Base-by-base conservation (phyloP, 169 alveolate species). In the Plasmodium reichenowi region DNA sequence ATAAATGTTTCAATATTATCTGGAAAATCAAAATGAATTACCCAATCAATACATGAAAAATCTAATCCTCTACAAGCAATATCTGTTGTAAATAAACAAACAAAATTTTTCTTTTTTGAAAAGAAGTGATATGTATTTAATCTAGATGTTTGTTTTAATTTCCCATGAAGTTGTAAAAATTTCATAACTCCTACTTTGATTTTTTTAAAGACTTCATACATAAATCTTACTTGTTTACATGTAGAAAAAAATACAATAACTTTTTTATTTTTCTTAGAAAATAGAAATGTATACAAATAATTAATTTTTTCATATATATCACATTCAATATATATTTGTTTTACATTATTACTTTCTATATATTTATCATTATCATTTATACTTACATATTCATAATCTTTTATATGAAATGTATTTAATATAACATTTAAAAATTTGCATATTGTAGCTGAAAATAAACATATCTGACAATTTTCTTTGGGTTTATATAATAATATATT, bases 61-160 rank as follows among this genome's bases (percentile, higher is more conserved):
- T 99, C 99, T 12, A 99, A 92, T 1, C 99, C 99, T 70, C 99
- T 94, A 48, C 99, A 97, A 2, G 99, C 99, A 8, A 99, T 99
- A 92, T 99, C 99, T 2, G 99, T 99, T 3, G 96, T 93, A 80
- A 96, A 92, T 56, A 96, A 80, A 64, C 96, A 91, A 3, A 93
- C 95, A 73, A 78, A 78, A 22, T 78, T 78, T 32, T 71, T 63
- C 54, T 64, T 78, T 66, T 78, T 78, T 9, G 89, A 78, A 78
- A 78, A 78, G 24, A 78, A 78, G 54, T 78, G 89, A 70, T 78
- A 78, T 56, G 89, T 78, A 52, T 78, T 78, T 78, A 78, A 66
- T 67, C 89, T 52, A 13, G 78, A 66, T n/a, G 78, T 78, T 62
- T 97, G 98, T 67, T 97, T 96, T 93, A 97, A 97, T 59, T 95